Evolutionary conservation across 495 filamentous ascomycete genomes (phyloP), one percentile per base, ranked within the genome.

Genomic region (Talaromyces thailandensis): DNA sequence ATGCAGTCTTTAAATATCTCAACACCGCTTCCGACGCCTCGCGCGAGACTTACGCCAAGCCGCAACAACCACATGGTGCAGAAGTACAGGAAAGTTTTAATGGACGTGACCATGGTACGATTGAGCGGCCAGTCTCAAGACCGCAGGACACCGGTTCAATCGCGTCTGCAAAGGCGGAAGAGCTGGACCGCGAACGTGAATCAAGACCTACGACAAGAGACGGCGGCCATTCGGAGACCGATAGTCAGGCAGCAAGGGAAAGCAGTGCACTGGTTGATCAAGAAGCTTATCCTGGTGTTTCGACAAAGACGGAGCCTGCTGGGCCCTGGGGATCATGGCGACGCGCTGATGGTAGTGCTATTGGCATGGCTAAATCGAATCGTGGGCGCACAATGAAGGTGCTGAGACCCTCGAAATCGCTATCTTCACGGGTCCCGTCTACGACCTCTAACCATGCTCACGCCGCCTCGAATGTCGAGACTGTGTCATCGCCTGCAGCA

Each of bases 1-100:
- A 96, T 59, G 77, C 76, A 8, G 75, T 84, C 3, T 97, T 94
- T 79, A 94, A 88, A 62, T 82, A 82, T 64, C 76, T 98, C 24
- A 85, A 76, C 66, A 91, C 88, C 60, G 65, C 64, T 6, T 67
- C 74, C 0, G 82, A 84, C 62, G 67, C 74, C 24, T 51, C 21
- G 37, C 37, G 23, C 4, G 59, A 52, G 5, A 6, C 4, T 12
- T 50, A 28, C 21, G 64, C 68, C 14, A 62, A 63, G 18, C 26
- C 29, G 31, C 51, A n/a, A 18, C 37, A 12, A 16, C 5, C 31
- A 5, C 50, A 62, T 12, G 50, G 28, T 23, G 25, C 61, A 53
- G 65, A 63, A 43, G 31, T 35, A 7, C 3, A 59, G 32, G 53
- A 25, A 51, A 52, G 48, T 48, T 18, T 55, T 63, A 25, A 16